A percentile compares a stretch with the other conserved stretches of the same genome.
Conservation (phyloP, 257 asterid genomes). For the Solanum phureja region DNA sequence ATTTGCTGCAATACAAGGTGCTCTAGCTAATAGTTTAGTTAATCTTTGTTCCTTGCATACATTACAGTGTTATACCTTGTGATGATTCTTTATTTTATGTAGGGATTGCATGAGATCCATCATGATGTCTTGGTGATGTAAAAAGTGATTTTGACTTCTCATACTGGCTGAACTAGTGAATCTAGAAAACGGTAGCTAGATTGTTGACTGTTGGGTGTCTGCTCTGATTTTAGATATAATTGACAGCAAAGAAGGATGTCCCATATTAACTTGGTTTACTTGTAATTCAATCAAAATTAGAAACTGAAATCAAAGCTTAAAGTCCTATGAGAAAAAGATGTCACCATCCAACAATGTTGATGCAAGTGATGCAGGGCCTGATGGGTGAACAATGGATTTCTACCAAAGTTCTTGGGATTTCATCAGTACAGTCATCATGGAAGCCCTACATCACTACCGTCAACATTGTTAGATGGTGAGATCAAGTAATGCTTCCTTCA, state of each 20-base stretch:
- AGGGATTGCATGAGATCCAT: not conserved
- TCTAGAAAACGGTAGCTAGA: not conserved
- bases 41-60: not conserved
- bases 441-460: not conserved
- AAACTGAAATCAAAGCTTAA: not conserved
- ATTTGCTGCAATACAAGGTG: not conserved
- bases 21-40: not conserved
- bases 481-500: not conserved
- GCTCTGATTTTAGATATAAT: not conserved
- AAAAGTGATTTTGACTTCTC: not conserved
- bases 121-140: not conserved
- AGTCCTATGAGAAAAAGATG: not conserved
- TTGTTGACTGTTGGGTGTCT: not conserved
- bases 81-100: not conserved
- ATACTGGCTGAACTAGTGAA: not conserved
- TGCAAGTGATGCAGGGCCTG: not conserved
- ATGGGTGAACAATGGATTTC: not conserved
- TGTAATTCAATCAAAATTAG: not conserved
- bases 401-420: not conserved
- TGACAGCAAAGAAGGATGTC: not conserved
- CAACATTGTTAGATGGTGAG: not conserved
- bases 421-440: not conserved
- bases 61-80: not conserved
- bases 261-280: not conserved
- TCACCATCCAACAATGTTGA: not conserved